These are phyloP conservation scores for Aspergillus hortae DNA, from an alignment of 2,329 filamentous ascomycete genomes.

Conservation along the genomic window DNA sequence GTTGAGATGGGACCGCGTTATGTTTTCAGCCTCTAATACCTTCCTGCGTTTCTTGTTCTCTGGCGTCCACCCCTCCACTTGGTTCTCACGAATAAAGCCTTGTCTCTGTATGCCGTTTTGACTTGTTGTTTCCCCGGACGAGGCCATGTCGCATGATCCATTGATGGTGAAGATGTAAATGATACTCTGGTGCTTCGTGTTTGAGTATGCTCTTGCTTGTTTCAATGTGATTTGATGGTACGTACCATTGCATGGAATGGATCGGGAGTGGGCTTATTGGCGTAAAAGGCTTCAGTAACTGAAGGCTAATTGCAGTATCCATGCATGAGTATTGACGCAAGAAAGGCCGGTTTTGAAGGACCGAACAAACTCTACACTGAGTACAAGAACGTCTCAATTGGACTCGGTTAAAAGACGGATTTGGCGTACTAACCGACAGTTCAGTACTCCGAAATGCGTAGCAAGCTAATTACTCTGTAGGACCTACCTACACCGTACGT, in stretches of 20 bases:
- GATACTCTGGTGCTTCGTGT: conserved; percentile 39
- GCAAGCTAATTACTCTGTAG: not conserved
- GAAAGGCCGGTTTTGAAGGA: not conserved
- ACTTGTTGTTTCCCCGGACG: conserved; percentile 18
- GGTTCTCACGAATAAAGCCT: conserved; percentile 28
- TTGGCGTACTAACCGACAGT: too few relatives aligned
- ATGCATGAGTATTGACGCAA: not conserved
- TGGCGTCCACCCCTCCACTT: conserved; percentile 28
- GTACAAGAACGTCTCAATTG: too few relatives aligned
- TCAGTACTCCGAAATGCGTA: too few relatives aligned
- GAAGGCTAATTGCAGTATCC: not conserved
- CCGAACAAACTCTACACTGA: not conserved
- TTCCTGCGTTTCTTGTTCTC: conserved; percentile 29
- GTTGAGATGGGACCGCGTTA: conserved; percentile 27
- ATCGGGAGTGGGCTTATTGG: too few relatives aligned
- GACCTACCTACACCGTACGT: not conserved
- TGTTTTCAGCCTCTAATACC: conserved; percentile 37
- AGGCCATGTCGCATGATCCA: conserved; percentile 24
- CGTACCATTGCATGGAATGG: conserved; percentile 10
- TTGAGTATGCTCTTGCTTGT: conserved; percentile 26
- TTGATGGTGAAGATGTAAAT: conserved; percentile 41
- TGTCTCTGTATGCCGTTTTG: conserved; percentile 21
- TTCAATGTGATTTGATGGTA: conserved; percentile 9
- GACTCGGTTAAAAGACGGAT: too few relatives aligned
- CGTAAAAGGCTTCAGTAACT: not conserved